phyloP scores from a whole-genome alignment of 768 basidiomycete species.

The Tubosaeta sp. region DNA sequence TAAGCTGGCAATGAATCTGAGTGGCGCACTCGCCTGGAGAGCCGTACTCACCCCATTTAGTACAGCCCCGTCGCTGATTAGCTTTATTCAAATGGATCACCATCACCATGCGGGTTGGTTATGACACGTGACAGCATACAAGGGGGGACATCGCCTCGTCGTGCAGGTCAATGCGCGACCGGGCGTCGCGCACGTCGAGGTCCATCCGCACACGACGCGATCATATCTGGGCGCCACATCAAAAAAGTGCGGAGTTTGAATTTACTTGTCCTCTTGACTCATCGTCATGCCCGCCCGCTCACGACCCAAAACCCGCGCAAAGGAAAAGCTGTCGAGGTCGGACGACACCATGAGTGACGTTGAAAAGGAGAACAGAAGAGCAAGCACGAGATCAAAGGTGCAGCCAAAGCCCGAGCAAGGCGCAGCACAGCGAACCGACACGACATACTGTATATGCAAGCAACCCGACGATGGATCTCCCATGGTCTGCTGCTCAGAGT shows the following conservation, averaged over 20 bases:
- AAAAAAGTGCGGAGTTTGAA: slow-evolving; percentile 30
- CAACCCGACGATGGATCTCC: slow-evolving; percentile 73
- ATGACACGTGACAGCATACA: slow-evolving; percentile 11
- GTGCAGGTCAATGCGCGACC: neutral
- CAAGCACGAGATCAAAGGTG: slow-evolving; percentile 22
- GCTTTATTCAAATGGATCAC: slow-evolving; percentile 15
- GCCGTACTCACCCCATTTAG: slow-evolving; percentile 13
- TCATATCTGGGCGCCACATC: slow-evolving; percentile 17
- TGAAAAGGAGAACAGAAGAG: slow-evolving; percentile 30
- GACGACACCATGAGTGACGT: slow-evolving; percentile 23
- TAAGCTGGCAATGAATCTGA: neutral
- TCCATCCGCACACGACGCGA: neutral
- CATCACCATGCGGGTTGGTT: slow-evolving; percentile 1
- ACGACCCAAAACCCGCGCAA: slow-evolving; percentile 33
- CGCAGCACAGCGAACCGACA: slow-evolving; percentile 15
- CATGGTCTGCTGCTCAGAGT: slow-evolving; percentile 73
- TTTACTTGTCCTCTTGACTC: slow-evolving; percentile 25
- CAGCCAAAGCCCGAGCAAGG: slow-evolving; percentile 14
- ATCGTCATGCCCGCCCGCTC: slow-evolving; percentile 44
- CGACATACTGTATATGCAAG: slow-evolving; percentile 53
- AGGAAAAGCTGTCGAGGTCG: slow-evolving; percentile 15
- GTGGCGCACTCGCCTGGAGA: slow-evolving; percentile 2
- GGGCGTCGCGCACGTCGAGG: neutral
- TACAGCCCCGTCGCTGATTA: neutral
- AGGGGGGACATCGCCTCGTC: neutral